Evolutionary conservation across 2,329 filamentous ascomycete species (phyloP).

Genomic region (Penicillium sumatraense): DNA sequence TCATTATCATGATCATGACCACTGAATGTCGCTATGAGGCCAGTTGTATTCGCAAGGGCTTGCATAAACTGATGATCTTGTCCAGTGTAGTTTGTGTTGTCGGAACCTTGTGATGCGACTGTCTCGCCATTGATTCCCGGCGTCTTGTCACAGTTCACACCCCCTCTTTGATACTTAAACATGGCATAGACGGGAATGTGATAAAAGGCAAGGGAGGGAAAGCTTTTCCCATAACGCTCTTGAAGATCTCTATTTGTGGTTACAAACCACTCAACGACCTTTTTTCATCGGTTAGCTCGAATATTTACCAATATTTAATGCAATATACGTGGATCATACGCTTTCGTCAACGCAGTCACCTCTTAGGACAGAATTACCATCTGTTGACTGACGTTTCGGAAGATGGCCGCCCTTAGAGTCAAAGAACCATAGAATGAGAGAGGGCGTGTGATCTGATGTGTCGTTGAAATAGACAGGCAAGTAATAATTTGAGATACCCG

Average conservation of each 20-base stretch:
- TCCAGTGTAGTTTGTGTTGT: slow-evolving; percentile 37
- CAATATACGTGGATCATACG: slow-evolving; percentile 20
- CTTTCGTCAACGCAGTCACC: slow-evolving; percentile 52
- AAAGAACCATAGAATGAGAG: slow-evolving; percentile 71
- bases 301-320: too few relatives aligned
- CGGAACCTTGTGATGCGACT: slow-evolving; percentile 34
- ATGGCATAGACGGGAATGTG: slow-evolving; percentile 57
- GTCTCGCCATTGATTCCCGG: slow-evolving; percentile 55
- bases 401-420: slow-evolving; percentile 65
- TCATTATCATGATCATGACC: slow-evolving; percentile 70
- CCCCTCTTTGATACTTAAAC: slow-evolving; percentile 46
- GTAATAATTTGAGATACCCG: slow-evolving; percentile 60
- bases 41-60: slow-evolving; percentile 59
- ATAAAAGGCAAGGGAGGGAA: slow-evolving; percentile 61
- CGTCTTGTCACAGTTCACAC: slow-evolving; percentile 49
- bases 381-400: slow-evolving; percentile 45
- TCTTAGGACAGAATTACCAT: slow-evolving; percentile 31
- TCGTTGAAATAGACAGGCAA: slow-evolving; percentile 55
- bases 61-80: slow-evolving; percentile 67
- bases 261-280: slow-evolving; percentile 52
- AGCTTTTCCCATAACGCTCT: slow-evolving; percentile 32
- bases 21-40: slow-evolving; percentile 63
- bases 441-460: slow-evolving; percentile 42
- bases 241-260: slow-evolving; percentile 35
- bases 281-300: slow-evolving; percentile 5